Base-by-base conservation (phyloP, 768 basidiomycete genomes). In the Suillus decipiens region DNA sequence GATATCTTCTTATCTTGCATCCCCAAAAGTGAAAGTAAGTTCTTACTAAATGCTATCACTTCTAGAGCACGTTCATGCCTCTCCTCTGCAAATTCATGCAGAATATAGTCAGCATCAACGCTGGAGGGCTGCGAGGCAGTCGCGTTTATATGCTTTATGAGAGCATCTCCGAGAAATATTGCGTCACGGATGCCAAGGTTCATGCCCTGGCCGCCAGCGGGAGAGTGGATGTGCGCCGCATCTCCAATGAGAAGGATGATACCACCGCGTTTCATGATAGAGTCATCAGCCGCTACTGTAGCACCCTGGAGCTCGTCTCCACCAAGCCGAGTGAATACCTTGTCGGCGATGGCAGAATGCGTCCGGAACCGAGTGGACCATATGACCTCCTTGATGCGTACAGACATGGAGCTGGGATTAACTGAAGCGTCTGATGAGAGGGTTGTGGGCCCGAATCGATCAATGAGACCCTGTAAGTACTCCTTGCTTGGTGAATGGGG, bases 161-260 rank as follows among this genome's bases (percentile, higher is more conserved):
- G 71, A 22, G 70, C 77, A 19, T 62, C 72, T 22, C 77, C 82
- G 28, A 83, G 75, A 45, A 72, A 68, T 11, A 82, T 73, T n/a
- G 79, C 81, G 64, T 84, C 83, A 15, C 82, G 77, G 22, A 84
- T 72, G n/a, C 83, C 82, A 31, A 83, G 77, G 62, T 83, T 82
- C 82, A 84, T 81, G 22, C 83, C 83, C 62, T 83, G 82, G 2
- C 82, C 83, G 11, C 82, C 83, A 8, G 77, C 73, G n/a, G 83
- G 82, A 2, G 82, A 79, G 61, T 84, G 83, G 54, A 82, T 79
- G 64, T 78, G 82, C 37, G 84, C 84, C 5, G 84, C 82, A 65
- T 83, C 81, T 5, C 81, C 81, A 8, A 80, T 47, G 42, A 83
- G 66, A 45, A 75, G 17, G 60, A 73, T 48, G 7, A 51, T 63